Conservation (phyloP, 2,329 filamentous ascomycete species). For the Aspergillus proliferans region DNA sequence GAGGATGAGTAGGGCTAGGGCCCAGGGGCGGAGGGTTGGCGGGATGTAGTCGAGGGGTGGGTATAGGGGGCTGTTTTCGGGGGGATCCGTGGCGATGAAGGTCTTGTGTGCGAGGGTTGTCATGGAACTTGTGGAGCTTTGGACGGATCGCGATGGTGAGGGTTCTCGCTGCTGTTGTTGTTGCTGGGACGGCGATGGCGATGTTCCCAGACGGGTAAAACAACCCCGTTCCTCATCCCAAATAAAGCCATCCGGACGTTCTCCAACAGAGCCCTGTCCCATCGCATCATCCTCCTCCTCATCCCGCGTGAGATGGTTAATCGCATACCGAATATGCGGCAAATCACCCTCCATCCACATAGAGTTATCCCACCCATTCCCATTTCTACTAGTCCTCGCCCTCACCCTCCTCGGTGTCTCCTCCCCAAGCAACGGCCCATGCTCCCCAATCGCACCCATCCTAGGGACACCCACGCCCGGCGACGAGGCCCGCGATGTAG, state of each 20-base stretch:
- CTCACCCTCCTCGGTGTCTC: slow-evolving; percentile 17
- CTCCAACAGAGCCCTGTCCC: slow-evolving; percentile 44
- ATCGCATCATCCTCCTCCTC: slow-evolving; percentile 47
- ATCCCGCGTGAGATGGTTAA: slow-evolving; percentile 76
- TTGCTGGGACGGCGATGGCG: slow-evolving; percentile 24
- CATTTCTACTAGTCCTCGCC: slow-evolving; percentile 12
- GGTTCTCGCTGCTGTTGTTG: slow-evolving; percentile 25
- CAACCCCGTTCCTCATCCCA: slow-evolving; percentile 43
- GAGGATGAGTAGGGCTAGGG: slow-evolving; percentile 55
- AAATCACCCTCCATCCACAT: slow-evolving; percentile 57
- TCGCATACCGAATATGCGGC: slow-evolving; percentile 82
- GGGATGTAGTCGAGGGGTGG: slow-evolving; percentile 64
- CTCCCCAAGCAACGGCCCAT: slow-evolving; percentile 7
- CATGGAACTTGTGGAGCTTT: slow-evolving; percentile 10
- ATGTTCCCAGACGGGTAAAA: slow-evolving; percentile 20
- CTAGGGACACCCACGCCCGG: too few species aligned
- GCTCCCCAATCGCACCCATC: too few species aligned
- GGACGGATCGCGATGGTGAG: slow-evolving; percentile 3
- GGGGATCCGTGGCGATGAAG: slow-evolving; percentile 44
- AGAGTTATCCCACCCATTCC: background rate
- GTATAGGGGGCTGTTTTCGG: slow-evolving; percentile 38
- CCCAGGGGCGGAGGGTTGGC: slow-evolving; percentile 60
- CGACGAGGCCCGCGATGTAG: slow-evolving; percentile 24
- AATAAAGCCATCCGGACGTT: slow-evolving; percentile 49
- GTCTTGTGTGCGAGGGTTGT: slow-evolving; percentile 29